A percentile compares a stretch with the other conserved stretches of the same genome.
phyloP scores from a whole-genome alignment of 2,329 filamentous ascomycete species.

The Myrmaecium sp. region DNA sequence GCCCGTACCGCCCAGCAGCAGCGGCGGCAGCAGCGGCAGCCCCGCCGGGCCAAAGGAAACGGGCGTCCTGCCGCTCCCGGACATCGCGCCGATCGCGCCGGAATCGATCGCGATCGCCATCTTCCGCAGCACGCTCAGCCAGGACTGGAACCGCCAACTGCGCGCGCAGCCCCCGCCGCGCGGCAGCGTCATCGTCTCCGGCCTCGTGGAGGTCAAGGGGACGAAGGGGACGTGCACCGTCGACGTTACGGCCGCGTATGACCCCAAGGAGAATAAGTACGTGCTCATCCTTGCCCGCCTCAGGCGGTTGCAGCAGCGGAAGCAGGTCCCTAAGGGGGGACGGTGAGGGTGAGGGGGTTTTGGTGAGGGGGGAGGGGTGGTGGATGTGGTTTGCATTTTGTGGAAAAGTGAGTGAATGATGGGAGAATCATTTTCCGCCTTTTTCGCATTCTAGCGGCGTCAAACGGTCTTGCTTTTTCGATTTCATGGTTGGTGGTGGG shows the following conservation, averaged over 20 bases:
- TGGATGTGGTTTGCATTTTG: too few species aligned
- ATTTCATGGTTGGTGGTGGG: too few species aligned
- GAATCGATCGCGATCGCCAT: constrained; percentile 4
- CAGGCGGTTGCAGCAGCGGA: constrained; percentile 1
- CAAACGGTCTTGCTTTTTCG: too few species aligned
- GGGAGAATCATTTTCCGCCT: too few species aligned
- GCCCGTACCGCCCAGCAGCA: not conserved
- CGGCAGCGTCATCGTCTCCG: constrained; percentile 27
- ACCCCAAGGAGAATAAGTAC: constrained; percentile 24
- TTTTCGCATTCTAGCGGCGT: too few species aligned
- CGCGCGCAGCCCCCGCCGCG: too few species aligned
- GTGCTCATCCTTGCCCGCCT: constrained; percentile 9
- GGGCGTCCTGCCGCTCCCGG: constrained; percentile 3
- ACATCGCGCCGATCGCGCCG: constrained; percentile 3
- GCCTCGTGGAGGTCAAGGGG: constrained; percentile 30
- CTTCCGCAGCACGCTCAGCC: constrained; percentile 2
- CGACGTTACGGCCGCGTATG: constrained; percentile 29
- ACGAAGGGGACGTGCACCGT: constrained; percentile 23
- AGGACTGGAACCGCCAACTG: constrained; percentile 10
- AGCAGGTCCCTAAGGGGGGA: too few species aligned
- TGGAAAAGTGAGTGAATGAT: too few species aligned
- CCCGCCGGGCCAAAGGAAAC: constrained; percentile 4
- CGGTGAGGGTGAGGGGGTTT: too few species aligned
- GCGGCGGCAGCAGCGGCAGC: too few species aligned
- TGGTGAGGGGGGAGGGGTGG: too few species aligned